These are phyloP conservation scores for Graphilbum sp. DNA, from an alignment of 2,329 filamentous ascomycete species.

Conservation along the genomic window DNA sequence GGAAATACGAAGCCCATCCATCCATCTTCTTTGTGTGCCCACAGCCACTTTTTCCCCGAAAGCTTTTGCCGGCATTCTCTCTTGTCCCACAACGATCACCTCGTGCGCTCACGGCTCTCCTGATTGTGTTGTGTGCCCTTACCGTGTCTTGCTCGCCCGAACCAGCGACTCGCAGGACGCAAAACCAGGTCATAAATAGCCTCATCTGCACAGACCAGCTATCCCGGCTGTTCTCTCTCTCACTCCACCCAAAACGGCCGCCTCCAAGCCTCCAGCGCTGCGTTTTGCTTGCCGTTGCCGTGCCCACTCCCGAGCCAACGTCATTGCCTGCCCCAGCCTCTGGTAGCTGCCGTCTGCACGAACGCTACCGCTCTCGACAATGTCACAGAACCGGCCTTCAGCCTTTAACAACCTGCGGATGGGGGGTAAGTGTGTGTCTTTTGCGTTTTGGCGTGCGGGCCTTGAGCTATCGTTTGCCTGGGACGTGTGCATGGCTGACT, in stretches of 20 bases:
- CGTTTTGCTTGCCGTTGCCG: not conserved
- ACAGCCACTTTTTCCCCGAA: no score
- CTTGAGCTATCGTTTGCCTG: not conserved
- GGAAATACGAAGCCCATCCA: no score
- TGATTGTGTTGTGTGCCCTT: no score
- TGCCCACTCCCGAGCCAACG: not conserved
- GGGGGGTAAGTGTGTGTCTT: constrained; percentile 62
- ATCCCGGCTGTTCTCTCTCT: not conserved
- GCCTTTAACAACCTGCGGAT: constrained; percentile 80
- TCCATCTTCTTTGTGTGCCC: no score
- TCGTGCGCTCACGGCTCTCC: no score
- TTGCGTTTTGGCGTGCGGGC: not conserved
- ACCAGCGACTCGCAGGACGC: no score
- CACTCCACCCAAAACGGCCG: not conserved
- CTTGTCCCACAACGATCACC: no score
- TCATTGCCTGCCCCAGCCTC: not conserved
- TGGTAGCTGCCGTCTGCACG: not conserved
- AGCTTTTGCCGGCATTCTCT: no score
- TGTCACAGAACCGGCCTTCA: constrained; percentile 86
- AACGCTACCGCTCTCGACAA: constrained; percentile 18
- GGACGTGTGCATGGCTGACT: constrained; percentile 4
- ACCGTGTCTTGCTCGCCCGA: no score
- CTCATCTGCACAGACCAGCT: not conserved
- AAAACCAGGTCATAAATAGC: no score
- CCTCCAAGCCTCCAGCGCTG: not conserved